These are phyloP conservation scores for Knufia petricola DNA, from an alignment of 2,329 filamentous ascomycete species.

Conservation along the genomic window DNA sequence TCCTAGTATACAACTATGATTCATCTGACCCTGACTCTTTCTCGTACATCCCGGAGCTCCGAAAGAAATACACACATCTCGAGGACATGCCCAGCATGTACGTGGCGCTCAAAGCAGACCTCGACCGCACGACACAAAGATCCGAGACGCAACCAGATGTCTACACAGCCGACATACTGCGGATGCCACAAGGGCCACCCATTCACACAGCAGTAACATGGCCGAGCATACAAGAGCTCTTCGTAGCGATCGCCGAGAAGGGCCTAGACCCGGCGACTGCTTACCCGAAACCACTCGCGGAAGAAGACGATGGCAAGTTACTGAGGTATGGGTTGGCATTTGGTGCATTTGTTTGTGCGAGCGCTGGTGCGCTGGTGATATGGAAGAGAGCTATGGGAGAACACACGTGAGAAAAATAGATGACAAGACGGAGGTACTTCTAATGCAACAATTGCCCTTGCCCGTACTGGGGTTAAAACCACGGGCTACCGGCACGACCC, in stretches of 20 bases:
- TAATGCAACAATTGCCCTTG: too few species aligned
- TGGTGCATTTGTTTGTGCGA: constrained; percentile 56
- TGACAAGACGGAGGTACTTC: too few species aligned
- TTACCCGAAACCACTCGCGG: constrained; percentile 83
- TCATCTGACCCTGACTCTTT: constrained; percentile 96
- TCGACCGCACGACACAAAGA: constrained; percentile 93
- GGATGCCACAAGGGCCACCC: constrained; percentile 64
- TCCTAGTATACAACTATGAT: constrained; percentile 93
- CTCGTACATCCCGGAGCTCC: constrained; percentile 74
- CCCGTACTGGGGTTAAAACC: too few species aligned
- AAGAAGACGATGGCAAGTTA: constrained; percentile 51
- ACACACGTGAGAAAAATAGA: not conserved
- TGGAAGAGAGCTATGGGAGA: constrained; percentile 41
- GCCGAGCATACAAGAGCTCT: constrained; percentile 87
- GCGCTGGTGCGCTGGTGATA: constrained; percentile 49
- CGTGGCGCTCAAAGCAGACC: constrained; percentile 86
- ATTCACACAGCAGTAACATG: constrained; percentile 92
- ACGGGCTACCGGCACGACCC: too few species aligned
- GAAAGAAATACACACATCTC: constrained; percentile 69
- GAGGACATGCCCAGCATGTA: constrained; percentile 88
- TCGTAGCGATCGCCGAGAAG: constrained; percentile 81
- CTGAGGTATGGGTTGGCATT: constrained; percentile 78
- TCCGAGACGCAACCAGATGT: constrained; percentile 84
- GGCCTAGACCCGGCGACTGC: constrained; percentile 81
- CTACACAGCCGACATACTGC: constrained; percentile 69